Evolutionary conservation across 805 yeast genomes (phyloP).

Genomic region (Priceomyces carsonii): DNA sequence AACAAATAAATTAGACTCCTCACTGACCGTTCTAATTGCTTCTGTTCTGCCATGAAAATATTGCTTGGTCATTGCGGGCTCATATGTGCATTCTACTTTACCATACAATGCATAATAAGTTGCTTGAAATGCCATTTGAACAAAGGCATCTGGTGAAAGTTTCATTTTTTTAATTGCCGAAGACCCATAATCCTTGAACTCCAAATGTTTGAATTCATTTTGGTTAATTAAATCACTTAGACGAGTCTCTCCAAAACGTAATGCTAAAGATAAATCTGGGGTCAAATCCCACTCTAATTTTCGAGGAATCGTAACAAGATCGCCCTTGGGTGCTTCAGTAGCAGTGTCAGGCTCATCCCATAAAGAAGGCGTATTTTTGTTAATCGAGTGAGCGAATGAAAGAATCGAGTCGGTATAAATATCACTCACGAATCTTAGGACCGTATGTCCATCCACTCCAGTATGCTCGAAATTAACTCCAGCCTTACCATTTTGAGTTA

Average conservation of each 20-base stretch:
- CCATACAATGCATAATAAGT: constrained; percentile 92
- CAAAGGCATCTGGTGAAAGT: constrained; percentile 91
- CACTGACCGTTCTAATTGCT: constrained; percentile 82
- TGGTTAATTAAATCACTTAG: constrained; percentile 85
- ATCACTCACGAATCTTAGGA: constrained; percentile 81
- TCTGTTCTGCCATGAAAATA: constrained; percentile 92
- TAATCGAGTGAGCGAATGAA: constrained; percentile 81
- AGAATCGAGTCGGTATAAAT: constrained; percentile 89
- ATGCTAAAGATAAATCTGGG: constrained; percentile 69
- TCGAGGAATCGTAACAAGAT: constrained; percentile 67
- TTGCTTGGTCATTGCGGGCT: constrained; percentile 93
- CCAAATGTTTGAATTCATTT: constrained; percentile 81
- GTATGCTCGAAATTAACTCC: constrained; percentile 94
- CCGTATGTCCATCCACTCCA: constrained; percentile 96
- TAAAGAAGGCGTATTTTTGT: constrained; percentile 69
- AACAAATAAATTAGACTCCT: constrained; percentile 78
- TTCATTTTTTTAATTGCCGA: constrained; percentile 80
- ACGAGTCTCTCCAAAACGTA: constrained; percentile 89
- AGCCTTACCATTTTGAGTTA: constrained; percentile 86
- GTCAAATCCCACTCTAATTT: constrained; percentile 88
- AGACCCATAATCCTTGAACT: constrained; percentile 73
- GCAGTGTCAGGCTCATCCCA: constrained; percentile 60
- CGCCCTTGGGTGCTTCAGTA: constrained; percentile 16
- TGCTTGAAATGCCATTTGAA: constrained; percentile 91
- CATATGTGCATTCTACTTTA: constrained; percentile 89